A percentile compares a stretch with the other conserved stretches of the same genome.
Evolutionary conservation across 441 rosid genomes (phyloP).

Genomic region (Eruca vesicaria): DNA sequence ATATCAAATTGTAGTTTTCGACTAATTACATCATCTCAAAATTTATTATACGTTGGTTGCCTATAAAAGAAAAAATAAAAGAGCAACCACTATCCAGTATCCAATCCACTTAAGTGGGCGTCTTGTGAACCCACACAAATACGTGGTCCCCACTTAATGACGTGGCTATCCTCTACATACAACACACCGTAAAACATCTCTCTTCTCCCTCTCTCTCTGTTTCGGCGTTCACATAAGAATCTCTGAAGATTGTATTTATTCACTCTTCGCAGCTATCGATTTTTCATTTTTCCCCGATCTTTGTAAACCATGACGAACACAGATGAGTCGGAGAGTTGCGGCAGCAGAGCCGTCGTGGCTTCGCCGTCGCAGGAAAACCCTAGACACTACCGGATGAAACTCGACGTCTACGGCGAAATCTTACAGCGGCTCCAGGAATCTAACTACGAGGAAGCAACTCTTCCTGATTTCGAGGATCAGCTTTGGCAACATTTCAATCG

Average conservation of each 20-base stretch:
- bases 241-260: background rate
- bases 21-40: background rate
- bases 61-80: background rate
- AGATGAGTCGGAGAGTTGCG: constrained; percentile 84
- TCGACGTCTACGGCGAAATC: constrained; percentile 74
- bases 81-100: background rate
- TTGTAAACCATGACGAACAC: constrained; percentile 59
- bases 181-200: constrained; percentile 22
- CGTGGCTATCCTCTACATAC: constrained; percentile 31
- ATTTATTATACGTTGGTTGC: background rate
- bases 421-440: constrained; percentile 64
- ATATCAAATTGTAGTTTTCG: background rate
- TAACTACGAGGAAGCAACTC: constrained; percentile 59
- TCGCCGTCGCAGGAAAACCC: constrained; percentile 39
- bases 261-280: background rate
- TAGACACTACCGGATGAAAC: constrained; percentile 66
- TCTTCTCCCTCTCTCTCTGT: background rate
- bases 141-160: constrained; percentile 24
- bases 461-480: constrained; percentile 74
- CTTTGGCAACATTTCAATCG: constrained; percentile 94
- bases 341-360: constrained; percentile 58
- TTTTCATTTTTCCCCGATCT: background rate
- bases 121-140: background rate
- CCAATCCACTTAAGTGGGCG: constrained; percentile 3
- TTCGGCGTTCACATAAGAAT: background rate